A percentile compares a stretch with the other conserved stretches of the same genome.
phyloP scores from a whole-genome alignment of 2,329 filamentous ascomycete species.

The Beauveria sp. region DNA sequence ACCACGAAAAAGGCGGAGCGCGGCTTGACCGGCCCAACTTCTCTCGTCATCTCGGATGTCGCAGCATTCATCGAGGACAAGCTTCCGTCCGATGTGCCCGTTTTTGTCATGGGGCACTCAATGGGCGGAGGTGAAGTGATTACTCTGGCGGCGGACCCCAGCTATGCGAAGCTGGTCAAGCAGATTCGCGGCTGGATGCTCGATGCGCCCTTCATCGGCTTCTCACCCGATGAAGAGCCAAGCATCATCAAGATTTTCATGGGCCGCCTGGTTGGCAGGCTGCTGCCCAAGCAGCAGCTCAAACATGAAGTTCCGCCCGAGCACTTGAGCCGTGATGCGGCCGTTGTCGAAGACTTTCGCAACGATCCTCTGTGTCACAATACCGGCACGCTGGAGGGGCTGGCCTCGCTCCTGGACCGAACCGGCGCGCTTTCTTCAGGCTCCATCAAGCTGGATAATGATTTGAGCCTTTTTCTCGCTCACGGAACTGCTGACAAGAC shows the following conservation, averaged over 20 bases:
- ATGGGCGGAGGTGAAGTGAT: constrained; percentile 82
- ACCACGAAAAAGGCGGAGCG: constrained; percentile 52
- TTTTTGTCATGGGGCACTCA: constrained; percentile 84
- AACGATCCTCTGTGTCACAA: constrained; percentile 70
- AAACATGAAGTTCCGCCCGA: constrained; percentile 56
- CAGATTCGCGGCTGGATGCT: constrained; percentile 66
- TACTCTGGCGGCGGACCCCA: constrained; percentile 44
- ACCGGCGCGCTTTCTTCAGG: constrained; percentile 53
- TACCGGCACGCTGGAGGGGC: constrained; percentile 75
- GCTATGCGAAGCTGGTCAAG: constrained; percentile 45
- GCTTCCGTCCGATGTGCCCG: constrained; percentile 45
- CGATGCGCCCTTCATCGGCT: constrained; percentile 71
- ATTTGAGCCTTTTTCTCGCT: constrained; percentile 61
- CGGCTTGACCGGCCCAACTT: constrained; percentile 68
- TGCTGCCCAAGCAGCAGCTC: constrained; percentile 63
- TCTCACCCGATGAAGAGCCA: constrained; percentile 59
- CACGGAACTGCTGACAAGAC: constrained; percentile 72
- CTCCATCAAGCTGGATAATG: constrained; percentile 40
- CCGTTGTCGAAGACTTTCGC: constrained; percentile 50
- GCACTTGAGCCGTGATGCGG: constrained; percentile 60
- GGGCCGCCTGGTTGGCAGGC: constrained; percentile 58
- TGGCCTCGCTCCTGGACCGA: constrained; percentile 71
- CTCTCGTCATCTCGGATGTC: constrained; percentile 67
- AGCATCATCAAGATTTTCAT: constrained; percentile 52
- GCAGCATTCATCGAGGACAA: constrained; percentile 63